Evolutionary conservation across 805 yeast species (phyloP).

Genomic region (Ogataea paradorogensis): DNA sequence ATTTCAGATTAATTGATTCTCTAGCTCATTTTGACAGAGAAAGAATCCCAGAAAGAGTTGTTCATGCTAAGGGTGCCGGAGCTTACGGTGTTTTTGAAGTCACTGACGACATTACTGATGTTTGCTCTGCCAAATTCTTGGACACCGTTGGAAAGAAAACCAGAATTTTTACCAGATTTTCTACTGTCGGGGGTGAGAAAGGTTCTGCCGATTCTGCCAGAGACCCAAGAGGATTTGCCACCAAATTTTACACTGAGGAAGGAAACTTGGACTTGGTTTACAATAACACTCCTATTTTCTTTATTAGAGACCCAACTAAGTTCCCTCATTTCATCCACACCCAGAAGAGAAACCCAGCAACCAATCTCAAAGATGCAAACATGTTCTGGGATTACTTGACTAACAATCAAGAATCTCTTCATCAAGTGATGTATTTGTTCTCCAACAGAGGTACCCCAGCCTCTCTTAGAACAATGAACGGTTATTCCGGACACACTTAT

Average conservation of each 20-base stretch:
- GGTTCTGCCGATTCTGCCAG: constrained; percentile 83
- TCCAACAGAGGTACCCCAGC: constrained; percentile 83
- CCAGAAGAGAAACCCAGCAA: constrained; percentile 82
- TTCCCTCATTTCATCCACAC: constrained; percentile 88
- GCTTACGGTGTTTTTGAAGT: constrained; percentile 86
- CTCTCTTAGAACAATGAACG: constrained; percentile 73
- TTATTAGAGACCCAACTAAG: constrained; percentile 80
- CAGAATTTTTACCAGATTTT: constrained; percentile 68
- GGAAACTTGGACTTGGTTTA: constrained; percentile 83
- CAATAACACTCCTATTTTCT: constrained; percentile 84
- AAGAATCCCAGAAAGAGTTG: constrained; percentile 89
- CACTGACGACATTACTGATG: constrained; percentile 77
- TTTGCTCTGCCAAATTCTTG: constrained; percentile 68
- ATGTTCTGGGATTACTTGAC: constrained; percentile 85
- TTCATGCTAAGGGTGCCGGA: constrained; percentile 92
- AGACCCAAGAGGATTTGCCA: constrained; percentile 85
- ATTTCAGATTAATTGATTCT: constrained; percentile 74
- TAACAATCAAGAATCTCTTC: constrained; percentile 68
- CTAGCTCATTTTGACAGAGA: constrained; percentile 88
- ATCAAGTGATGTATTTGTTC: constrained; percentile 71
- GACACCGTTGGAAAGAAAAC: constrained; percentile 78
- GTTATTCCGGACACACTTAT: constrained; percentile 82
- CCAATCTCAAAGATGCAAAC: constrained; percentile 74
- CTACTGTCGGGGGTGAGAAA: constrained; percentile 83
- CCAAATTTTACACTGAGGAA: constrained; percentile 78